These are phyloP conservation scores for Quillaja saponaria DNA, from an alignment of 306 rosid species.

Conservation along the genomic window DNA sequence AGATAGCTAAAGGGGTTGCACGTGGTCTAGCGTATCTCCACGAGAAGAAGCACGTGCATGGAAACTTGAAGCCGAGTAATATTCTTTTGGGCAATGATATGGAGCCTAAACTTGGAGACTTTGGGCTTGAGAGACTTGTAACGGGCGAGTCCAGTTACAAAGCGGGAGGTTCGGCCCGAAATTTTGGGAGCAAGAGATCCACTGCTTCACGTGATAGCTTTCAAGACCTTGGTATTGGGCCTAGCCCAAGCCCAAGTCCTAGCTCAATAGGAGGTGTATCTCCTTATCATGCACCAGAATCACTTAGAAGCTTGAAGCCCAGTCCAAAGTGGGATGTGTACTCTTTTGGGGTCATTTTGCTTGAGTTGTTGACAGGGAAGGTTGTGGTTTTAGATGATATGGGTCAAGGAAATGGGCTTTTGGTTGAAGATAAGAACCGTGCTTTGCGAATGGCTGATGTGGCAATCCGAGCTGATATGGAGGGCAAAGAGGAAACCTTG, in stretches of 20 bases:
- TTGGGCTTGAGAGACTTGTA: conserved; percentile 76
- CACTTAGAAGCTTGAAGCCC: conserved; percentile 79
- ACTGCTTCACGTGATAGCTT: conserved; percentile 69
- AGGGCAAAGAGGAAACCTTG: conserved; percentile 77
- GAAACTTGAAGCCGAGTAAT: conserved; percentile 85
- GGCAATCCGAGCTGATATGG: conserved; percentile 78
- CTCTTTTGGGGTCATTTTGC: conserved; percentile 84
- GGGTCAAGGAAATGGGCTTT: conserved; percentile 61
- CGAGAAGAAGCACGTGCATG: conserved; percentile 97
- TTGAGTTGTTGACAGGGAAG: conserved; percentile 82
- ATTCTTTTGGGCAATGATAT: conserved; percentile 65
- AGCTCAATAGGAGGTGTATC: conserved; percentile 62
- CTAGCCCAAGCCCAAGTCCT: conserved; percentile 92
- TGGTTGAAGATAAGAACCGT: conserved; percentile 61
- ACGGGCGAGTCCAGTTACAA: conserved; percentile 66
- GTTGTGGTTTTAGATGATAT: conserved; percentile 69
- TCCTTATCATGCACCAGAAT: conserved; percentile 78
- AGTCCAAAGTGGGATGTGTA: conserved; percentile 88
- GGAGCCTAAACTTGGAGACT: conserved; percentile 92
- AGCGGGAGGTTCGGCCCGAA: conserved; percentile 61
- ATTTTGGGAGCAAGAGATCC: conserved; percentile 91
- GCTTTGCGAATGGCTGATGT: conserved; percentile 76
- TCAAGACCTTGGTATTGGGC: conserved; percentile 61
- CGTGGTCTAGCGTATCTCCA: conserved; percentile 91
- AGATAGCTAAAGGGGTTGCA: conserved; percentile 87